Percentiles rank a stretch among this genome's conserved stretches.
These are phyloP conservation scores for Thielaviopsis musarum DNA, from an alignment of 2,329 filamentous ascomycete genomes.

Conservation along the genomic window DNA sequence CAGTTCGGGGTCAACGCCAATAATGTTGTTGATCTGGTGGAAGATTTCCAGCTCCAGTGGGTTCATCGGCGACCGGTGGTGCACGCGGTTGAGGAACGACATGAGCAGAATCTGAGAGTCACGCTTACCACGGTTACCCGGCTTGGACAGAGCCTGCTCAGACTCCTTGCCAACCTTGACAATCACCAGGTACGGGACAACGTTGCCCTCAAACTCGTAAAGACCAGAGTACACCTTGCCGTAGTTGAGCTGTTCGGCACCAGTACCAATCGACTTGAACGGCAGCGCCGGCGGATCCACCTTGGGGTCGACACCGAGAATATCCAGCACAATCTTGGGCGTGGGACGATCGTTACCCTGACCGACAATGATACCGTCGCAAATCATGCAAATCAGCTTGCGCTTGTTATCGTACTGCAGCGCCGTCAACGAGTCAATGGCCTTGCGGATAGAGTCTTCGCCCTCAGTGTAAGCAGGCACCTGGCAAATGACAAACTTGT, in stretches of 20 bases:
- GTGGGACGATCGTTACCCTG: slow-evolving; percentile 91
- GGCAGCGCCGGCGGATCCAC: slow-evolving; percentile 85
- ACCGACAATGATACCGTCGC: slow-evolving; percentile 93
- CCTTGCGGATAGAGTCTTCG: slow-evolving; percentile 85
- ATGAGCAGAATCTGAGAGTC: slow-evolving; percentile 92
- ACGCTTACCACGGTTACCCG: slow-evolving; percentile 95
- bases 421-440: slow-evolving; percentile 83
- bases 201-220: slow-evolving; percentile 94
- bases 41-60: slow-evolving; percentile 96
- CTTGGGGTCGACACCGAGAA: slow-evolving; percentile 92
- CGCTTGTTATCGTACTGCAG: slow-evolving; percentile 97
- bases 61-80: slow-evolving; percentile 86
- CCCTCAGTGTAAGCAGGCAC: slow-evolving; percentile 96
- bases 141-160: slow-evolving; percentile 78
- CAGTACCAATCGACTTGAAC: slow-evolving; percentile 81
- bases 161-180: slow-evolving; percentile 97
- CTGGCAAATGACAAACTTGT: slow-evolving; percentile 98
- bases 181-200: slow-evolving; percentile 88
- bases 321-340: slow-evolving; percentile 93
- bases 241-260: slow-evolving; percentile 89
- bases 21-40: slow-evolving; percentile 98
- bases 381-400: slow-evolving; percentile 91
- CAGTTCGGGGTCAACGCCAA: slow-evolving; percentile 89
- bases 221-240: slow-evolving; percentile 97
- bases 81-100: slow-evolving; percentile 95